These are phyloP conservation scores for Gautieria morchelliformis DNA, from an alignment of 768 basidiomycete species.

Conservation along the genomic window DNA sequence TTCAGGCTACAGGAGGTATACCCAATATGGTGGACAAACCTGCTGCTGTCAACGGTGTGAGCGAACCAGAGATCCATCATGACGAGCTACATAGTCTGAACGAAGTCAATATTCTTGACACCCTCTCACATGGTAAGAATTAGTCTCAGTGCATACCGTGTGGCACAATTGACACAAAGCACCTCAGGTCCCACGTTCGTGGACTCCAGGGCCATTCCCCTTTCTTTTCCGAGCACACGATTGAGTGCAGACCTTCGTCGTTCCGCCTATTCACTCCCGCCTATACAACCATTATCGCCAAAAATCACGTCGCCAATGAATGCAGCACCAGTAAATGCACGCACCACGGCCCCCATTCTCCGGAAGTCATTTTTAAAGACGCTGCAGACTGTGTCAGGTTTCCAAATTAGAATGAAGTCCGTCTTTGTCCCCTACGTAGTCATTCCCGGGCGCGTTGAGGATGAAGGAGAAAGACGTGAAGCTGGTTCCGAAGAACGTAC, in stretches of 20 bases:
- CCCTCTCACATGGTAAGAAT: conserved; percentile 51
- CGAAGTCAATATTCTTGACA: conserved; percentile 61
- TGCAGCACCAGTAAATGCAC: conserved; percentile 25
- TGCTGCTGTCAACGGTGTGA: conserved; percentile 20
- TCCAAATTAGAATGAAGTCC: conserved; percentile 89
- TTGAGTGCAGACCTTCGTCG: conserved; percentile 60
- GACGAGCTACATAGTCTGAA: conserved; percentile 41
- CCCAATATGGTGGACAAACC: conserved; percentile 17
- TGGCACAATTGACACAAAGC: conserved; percentile 5
- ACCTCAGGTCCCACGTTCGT: conserved; percentile 38
- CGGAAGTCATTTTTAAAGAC: conserved; percentile 82
- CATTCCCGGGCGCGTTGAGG: conserved; percentile 40
- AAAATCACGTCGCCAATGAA: conserved; percentile 39
- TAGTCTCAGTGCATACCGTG: conserved; percentile 5
- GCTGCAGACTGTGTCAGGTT: conserved; percentile 68
- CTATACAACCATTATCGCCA: conserved; percentile 34
- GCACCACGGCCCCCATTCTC: conserved; percentile 49
- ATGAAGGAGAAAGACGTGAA: conserved; percentile 42
- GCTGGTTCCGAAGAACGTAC: conserved; percentile 77
- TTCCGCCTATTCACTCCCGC: conserved; percentile 54
- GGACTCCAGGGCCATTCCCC: conserved; percentile 16
- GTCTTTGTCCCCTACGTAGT: conserved; percentile 83
- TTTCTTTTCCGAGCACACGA: conserved; percentile 59
- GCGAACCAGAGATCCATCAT: conserved; percentile 25
- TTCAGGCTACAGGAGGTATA: conserved; percentile 9